Conservation (phyloP, 192 early-diverging fungal species). For the Coemansia asiatica region DNA sequence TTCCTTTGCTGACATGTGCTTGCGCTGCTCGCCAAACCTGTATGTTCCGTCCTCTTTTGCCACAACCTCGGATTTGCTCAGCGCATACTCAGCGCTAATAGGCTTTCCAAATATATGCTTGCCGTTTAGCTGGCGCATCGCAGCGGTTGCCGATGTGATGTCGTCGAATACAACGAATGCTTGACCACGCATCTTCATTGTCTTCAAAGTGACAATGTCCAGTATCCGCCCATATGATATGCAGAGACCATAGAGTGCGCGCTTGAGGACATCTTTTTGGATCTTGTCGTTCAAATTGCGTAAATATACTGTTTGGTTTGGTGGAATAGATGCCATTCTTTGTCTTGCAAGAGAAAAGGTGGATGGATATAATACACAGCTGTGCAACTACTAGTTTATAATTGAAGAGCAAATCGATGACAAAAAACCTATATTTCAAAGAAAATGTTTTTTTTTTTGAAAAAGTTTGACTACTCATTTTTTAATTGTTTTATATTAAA, state of each 20-base stretch:
- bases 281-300: slow-evolving; percentile 84
- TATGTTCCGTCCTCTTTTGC: slow-evolving; percentile 40
- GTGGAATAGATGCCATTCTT: slow-evolving; percentile 54
- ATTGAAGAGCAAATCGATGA: not conserved
- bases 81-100: slow-evolving; percentile 55
- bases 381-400: not conserved
- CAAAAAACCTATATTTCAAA: not conserved
- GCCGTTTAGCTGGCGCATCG: slow-evolving; percentile 84
- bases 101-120: slow-evolving; percentile 80
- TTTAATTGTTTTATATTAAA: not conserved
- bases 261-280: slow-evolving; percentile 70
- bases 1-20: slow-evolving; percentile 39
- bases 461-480: too few relatives aligned
- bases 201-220: slow-evolving; percentile 84
- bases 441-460: too few relatives aligned
- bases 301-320: slow-evolving; percentile 75
- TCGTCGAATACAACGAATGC: slow-evolving; percentile 90
- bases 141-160: slow-evolving; percentile 80
- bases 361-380: not conserved
- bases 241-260: slow-evolving; percentile 90
- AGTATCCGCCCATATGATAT: slow-evolving; percentile 82
- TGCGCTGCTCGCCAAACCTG: slow-evolving; percentile 29
- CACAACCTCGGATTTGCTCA: slow-evolving; percentile 44
- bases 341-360: not conserved
- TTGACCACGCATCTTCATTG: slow-evolving; percentile 84